Base-by-base conservation (phyloP, 116 monocot species). In the Posidonia oceanica region DNA sequence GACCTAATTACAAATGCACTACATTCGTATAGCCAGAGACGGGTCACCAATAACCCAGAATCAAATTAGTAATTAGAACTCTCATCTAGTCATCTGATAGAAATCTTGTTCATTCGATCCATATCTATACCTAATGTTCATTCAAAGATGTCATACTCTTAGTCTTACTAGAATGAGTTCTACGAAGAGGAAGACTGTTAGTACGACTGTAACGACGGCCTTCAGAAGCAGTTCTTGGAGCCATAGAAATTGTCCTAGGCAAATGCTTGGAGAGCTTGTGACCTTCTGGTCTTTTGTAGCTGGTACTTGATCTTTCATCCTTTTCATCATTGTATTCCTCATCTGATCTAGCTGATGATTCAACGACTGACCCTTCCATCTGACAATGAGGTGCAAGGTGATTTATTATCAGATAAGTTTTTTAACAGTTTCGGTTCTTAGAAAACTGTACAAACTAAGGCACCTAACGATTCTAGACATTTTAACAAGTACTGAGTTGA, bases 261-360 rank as follows among this genome's bases (percentile, higher is more conserved):
- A 70, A 70, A n/a, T n/a, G 36, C 54, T 54, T 57, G 11, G 56
- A 36, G 8, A 48, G 42, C 2, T 3, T 7, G 15, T 70, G 15
- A 5, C 17, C 53, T 22, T 54, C 69, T 29, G 69, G 14, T 14
- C 17, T 70, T 56, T 70, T 18, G 55, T 53, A 55, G 23, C 5
- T 10, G 36, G 14, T 13, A 6, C n/a, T 36, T 29, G 17, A 36
- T 29, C 15, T 57, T 54, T 57, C 69, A 38, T 57, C 55, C 54
- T 54, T 29, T 15, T 55, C 36, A 7, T 71, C 71, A 17, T 71
- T 59, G 55, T 61, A 71, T 61, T 71, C 71, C 12, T 71, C 71
- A 13, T 71, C 71, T 42, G 71, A 71, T 61, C 48, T 48, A 18
- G 17, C 60, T 0, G 71, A 53, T 4, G 59, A 59, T 37, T 71